Conservation (phyloP, 208 protist species). For the Leishmania major region DNA sequence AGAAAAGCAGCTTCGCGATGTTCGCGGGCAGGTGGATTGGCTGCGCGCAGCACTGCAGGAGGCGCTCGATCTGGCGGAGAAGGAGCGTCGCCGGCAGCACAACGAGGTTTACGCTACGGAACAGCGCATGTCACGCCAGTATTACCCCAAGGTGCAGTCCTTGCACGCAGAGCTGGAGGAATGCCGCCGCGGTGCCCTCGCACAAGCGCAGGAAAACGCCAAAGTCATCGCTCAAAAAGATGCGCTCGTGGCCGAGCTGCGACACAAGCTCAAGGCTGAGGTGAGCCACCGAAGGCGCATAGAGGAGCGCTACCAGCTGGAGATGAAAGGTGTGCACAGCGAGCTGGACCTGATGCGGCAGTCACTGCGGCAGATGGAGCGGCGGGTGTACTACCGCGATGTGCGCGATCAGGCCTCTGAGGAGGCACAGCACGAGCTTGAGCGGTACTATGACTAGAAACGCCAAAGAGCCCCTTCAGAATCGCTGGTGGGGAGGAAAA, state of each 20-base stretch:
- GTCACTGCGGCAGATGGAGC: constrained; percentile 75
- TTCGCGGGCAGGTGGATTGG: constrained; percentile 46
- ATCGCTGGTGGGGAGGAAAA: not conserved
- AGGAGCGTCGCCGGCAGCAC: constrained; percentile 41
- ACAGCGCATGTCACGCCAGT: constrained; percentile 31
- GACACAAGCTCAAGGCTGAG: constrained; percentile 33
- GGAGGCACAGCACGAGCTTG: constrained; percentile 25
- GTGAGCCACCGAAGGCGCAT: constrained; percentile 25
- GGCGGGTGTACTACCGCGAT: constrained; percentile 64
- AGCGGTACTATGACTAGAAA: constrained; percentile 27
- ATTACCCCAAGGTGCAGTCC: constrained; percentile 34
- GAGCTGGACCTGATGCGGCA: constrained; percentile 82
- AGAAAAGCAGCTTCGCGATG: constrained; percentile 44
- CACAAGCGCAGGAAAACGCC: constrained; percentile 21
- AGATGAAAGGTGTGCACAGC: constrained; percentile 70
- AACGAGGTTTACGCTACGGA: constrained; percentile 31
- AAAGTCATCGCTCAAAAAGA: constrained; percentile 18
- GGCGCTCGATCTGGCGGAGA: constrained; percentile 35
- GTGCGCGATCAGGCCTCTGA: constrained; percentile 28
- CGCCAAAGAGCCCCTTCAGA: not conserved
- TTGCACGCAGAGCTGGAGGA: constrained; percentile 40
- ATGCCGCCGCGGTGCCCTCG: constrained; percentile 11
- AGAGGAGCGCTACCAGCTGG: constrained; percentile 62
- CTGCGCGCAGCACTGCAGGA: constrained; percentile 44
- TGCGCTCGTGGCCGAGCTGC: constrained; percentile 16